Base-by-base conservation (phyloP, 352 stramenopile species). In the Pythium insidiosum region DNA sequence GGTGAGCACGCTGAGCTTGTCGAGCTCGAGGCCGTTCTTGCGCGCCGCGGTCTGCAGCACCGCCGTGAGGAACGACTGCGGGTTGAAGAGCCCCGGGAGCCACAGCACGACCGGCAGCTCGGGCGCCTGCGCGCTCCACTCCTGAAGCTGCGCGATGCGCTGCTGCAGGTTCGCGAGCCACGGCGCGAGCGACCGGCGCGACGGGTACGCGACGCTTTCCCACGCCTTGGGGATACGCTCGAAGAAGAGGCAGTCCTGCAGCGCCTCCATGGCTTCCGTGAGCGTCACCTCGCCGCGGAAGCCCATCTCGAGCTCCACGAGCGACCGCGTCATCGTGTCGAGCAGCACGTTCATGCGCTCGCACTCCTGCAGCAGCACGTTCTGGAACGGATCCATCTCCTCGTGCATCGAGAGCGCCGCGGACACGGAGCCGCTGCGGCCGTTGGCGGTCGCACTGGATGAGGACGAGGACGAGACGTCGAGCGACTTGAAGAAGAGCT, bases 311-410 rank as follows among this genome's bases (percentile, higher is more conserved):
- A 97, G 46, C 47, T 95, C 82, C 6, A 83, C 47, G 5, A 97
- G 49, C 6, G 75, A 86, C 18, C 59, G 55, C 1, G 79, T 83
- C 60, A 97, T 95, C 46, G 70, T 60, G 5, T 70, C 48, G 15
- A 97, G 51, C 20, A 97, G 47, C 20, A 51, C 16, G 45, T 97
- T 97, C 73, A 96, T 93, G 16, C 68, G 73, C 46, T 94, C 85
- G 34, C 81, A 95, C 51, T 97, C 88, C 55, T 97, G 87, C 7
- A 91, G 56, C 43, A 97, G 53, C 21, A 96, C 87, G 12, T 81
- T 96, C 44, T 96, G 83, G 63, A 84, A 96, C 28, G 88, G 87
- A 58, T 92, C 79, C 63, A 95, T 82, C 30, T 95, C 81, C 18
- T 92, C 80, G 5, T 62, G 46, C 3, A 64, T 62, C 2, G 50